Percentiles rank a stretch among this genome's conserved stretches.
phyloP scores from a whole-genome alignment of 192 early-diverging fungal species.

The Gonapodya prolifera region DNA sequence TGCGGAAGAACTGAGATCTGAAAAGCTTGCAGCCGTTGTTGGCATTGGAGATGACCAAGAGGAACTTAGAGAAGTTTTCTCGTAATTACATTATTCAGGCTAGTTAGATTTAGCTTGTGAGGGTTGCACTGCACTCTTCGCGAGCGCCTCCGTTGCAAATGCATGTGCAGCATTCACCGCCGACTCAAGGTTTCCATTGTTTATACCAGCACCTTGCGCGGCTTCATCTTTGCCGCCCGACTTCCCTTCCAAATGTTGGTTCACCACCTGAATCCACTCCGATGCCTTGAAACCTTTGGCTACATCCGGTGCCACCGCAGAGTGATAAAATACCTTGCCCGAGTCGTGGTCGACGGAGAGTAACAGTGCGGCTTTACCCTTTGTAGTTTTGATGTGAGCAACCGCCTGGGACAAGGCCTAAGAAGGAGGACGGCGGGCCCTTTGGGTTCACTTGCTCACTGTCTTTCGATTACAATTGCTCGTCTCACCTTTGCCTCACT shows the following conservation, averaged over 20 bases:
- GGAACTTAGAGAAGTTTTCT: neutral
- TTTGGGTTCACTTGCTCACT: no score
- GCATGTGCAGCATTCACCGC: conserved; percentile 59
- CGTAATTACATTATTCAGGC: neutral
- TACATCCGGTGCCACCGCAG: conserved; percentile 14
- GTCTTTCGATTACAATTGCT: no score
- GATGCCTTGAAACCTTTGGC: conserved; percentile 73
- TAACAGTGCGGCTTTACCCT: conserved; percentile 77
- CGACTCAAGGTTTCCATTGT: conserved; percentile 49
- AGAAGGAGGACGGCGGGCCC: no score
- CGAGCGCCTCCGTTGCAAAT: conserved; percentile 57
- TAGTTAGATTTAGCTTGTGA: neutral
- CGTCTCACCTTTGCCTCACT: conserved; percentile 57
- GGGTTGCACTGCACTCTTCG: neutral
- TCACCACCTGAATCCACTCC: conserved; percentile 83
- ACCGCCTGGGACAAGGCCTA: conserved; percentile 63
- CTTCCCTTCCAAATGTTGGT: conserved; percentile 74
- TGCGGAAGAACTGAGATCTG: neutral
- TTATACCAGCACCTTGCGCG: conserved; percentile 79
- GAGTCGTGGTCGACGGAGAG: conserved; percentile 51
- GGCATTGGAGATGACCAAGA: neutral
- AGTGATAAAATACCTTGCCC: conserved; percentile 9
- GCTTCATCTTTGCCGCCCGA: conserved; percentile 89
- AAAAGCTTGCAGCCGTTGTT: neutral
- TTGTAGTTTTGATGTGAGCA: conserved; percentile 61